These are phyloP conservation scores for Pholiota molesta DNA, from an alignment of 768 basidiomycete species.

Conservation along the genomic window DNA sequence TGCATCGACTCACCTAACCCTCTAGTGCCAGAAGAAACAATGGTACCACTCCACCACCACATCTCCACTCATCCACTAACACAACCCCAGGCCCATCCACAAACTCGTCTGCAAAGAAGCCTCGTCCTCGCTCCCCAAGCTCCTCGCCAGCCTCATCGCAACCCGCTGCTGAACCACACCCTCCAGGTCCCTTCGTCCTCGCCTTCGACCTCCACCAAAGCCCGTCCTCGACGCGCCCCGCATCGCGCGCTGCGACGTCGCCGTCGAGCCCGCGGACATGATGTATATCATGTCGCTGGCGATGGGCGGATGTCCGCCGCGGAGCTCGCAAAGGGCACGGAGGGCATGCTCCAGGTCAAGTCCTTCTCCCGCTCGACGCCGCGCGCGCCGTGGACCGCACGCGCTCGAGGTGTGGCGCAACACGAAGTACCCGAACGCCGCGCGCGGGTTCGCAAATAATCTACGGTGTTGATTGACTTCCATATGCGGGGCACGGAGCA, in stretches of 20 bases:
- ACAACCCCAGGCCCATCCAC: background rate
- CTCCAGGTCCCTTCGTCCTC: constrained; percentile 3
- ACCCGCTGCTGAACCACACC: background rate
- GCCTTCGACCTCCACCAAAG: background rate
- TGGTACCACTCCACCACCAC: background rate
- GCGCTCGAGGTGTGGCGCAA: background rate
- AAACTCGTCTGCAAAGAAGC: background rate
- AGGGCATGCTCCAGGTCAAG: constrained; percentile 14
- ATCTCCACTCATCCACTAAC: background rate
- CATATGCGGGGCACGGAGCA: background rate
- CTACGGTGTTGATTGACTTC: constrained; percentile 6
- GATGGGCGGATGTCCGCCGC: background rate
- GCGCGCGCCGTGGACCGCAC: background rate
- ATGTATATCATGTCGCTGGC: background rate
- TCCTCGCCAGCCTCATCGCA: constrained; percentile 3
- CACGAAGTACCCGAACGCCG: background rate
- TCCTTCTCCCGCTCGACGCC: background rate
- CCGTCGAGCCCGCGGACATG: constrained; percentile 3
- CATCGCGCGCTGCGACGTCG: constrained; percentile 5
- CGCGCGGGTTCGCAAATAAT: background rate
- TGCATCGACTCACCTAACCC: background rate
- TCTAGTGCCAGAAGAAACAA: constrained; percentile 1
- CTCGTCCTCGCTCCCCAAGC: background rate
- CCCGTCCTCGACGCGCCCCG: background rate
- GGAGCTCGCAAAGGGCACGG: constrained; percentile 4